phyloP scores from a whole-genome alignment of 441 rosid genomes.

The Theobroma grandiflorum region DNA sequence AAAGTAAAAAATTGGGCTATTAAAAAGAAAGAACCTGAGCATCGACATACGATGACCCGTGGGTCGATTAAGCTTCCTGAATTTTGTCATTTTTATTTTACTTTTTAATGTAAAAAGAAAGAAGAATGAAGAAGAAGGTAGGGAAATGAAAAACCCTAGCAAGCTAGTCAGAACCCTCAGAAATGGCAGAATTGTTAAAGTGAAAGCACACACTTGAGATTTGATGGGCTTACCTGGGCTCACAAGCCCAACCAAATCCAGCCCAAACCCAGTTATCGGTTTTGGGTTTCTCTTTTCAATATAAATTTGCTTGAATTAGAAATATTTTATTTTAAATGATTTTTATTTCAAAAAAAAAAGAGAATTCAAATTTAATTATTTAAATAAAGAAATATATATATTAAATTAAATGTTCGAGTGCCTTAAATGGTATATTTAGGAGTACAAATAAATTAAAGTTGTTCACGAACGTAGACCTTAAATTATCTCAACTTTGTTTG shows the following conservation, averaged over 20 bases:
- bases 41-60: conserved; percentile 84
- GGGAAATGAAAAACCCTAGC: conserved; percentile 28
- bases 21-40: conserved; percentile 63
- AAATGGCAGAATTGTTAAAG: neutral
- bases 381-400: too few species aligned
- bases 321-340: too few species aligned
- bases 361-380: too few species aligned
- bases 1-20: neutral
- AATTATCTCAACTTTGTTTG: too few species aligned
- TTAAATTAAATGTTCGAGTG: too few species aligned
- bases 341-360: too few species aligned
- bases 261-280: neutral
- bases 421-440: too few species aligned
- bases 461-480: too few species aligned
- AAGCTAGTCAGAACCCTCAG: neutral
- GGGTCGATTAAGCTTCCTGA: conserved; percentile 80
- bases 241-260: neutral
- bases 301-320: too few species aligned
- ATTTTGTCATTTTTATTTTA: conserved; percentile 62
- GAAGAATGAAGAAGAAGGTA: conserved; percentile 20
- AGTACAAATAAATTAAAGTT: too few species aligned
- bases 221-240: neutral
- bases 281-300: neutral
- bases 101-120: neutral
- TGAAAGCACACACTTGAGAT: neutral